phyloP scores from a whole-genome alignment of 2,329 filamentous ascomycete genomes.

The Aspergillus fischeri region DNA sequence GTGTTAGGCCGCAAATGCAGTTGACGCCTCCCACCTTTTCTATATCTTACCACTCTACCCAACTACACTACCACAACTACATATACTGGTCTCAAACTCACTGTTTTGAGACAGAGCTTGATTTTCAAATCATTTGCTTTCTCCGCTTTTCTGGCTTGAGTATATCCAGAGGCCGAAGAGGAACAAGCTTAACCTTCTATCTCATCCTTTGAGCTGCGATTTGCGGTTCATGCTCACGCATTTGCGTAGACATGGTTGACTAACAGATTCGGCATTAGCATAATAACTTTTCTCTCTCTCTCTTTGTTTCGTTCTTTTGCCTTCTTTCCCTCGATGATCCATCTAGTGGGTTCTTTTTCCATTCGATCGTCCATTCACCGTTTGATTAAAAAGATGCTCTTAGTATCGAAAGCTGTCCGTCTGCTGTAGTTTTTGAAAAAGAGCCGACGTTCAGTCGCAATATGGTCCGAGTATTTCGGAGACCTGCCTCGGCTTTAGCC shows the following conservation, averaged over 20 bases:
- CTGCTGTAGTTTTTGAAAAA: conserved; percentile 16
- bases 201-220: background rate
- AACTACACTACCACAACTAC: background rate
- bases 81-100: background rate
- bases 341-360: background rate
- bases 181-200: background rate
- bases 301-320: background rate
- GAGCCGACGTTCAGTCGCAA: conserved; percentile 14
- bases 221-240: conserved; percentile 4
- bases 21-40: conserved; percentile 11
- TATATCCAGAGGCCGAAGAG: background rate
- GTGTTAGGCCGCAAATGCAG: conserved; percentile 21
- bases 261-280: conserved; percentile 8
- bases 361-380: background rate
- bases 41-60: conserved; percentile 1
- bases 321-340: conserved; percentile 1
- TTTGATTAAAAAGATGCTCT: conserved; percentile 14
- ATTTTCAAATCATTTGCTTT: background rate
- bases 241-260: conserved; percentile 17
- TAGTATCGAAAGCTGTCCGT: conserved; percentile 14
- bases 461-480: conserved; percentile 37
- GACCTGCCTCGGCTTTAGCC: conserved; percentile 30
- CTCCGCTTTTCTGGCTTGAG: background rate
- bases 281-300: conserved; percentile 1
- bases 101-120: background rate